A percentile compares a stretch with the other conserved stretches of the same genome.
phyloP scores from a whole-genome alignment of 2,329 filamentous ascomycete species.

The Dothideomycetes sp. region DNA sequence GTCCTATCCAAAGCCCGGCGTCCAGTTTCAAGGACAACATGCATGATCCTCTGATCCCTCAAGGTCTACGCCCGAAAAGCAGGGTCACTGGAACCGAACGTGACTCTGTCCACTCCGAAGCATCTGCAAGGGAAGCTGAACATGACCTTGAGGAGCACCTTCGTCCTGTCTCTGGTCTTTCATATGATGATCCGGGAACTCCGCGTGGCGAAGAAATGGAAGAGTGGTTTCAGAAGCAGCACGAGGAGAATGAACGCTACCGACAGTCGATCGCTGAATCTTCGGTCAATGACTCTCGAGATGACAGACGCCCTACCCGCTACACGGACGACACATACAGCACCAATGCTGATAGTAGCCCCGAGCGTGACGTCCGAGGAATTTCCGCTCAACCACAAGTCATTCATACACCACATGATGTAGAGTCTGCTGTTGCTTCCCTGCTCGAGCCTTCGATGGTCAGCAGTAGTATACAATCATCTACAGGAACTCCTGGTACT shows the following conservation, averaged over 20 bases:
- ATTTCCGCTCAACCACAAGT: conserved; percentile 66
- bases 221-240: conserved; percentile 40
- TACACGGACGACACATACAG: conserved; percentile 47
- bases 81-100: conserved; percentile 16
- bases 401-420: conserved; percentile 58
- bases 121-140: neutral
- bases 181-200: conserved; percentile 19
- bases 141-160: neutral
- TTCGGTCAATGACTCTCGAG: conserved; percentile 16
- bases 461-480: conserved; percentile 27
- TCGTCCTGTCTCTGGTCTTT: neutral
- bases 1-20: conserved; percentile 86
- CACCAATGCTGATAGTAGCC: conserved; percentile 24
- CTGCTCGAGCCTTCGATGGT: conserved; percentile 74
- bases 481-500: conserved; percentile 1
- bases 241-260: conserved; percentile 50
- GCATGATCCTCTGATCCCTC: conserved; percentile 19
- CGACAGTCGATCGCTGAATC: conserved; percentile 31
- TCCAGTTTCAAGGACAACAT: conserved; percentile 64
- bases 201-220: conserved; percentile 27
- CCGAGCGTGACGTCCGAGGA: conserved; percentile 59
- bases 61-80: conserved; percentile 20
- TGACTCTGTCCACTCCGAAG: conserved; percentile 35
- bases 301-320: conserved; percentile 38
- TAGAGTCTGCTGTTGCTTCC: conserved; percentile 86